Evolutionary conservation across 1,284 basidiomycete species (phyloP), one percentile per base, ranked within the genome.

Genomic region (Thelephora terrestris): DNA sequence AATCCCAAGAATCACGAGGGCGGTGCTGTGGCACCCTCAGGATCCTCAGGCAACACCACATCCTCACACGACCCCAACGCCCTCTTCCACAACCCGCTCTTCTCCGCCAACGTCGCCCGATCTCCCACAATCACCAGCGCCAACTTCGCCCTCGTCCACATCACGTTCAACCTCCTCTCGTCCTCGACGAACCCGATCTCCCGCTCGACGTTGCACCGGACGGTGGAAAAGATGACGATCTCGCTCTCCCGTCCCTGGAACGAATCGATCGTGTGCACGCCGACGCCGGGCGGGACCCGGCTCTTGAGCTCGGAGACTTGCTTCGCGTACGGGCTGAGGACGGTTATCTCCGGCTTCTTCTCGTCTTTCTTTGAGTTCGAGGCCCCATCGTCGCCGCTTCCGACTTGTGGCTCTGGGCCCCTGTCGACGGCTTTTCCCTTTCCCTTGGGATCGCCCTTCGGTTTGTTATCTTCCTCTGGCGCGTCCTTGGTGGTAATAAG

Each of bases 171-270:
- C 53, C 83, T 61, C 38, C 82, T 64, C 39, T 67, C 69, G 58
- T 86, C 82, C 25, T 81, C 80, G 18, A 89, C 66, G 57, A 89
- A 90, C 7, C 85, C 85, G 52, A 83, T 78, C 51, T 78, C 77
- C 4, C 68, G 68, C 32, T 67, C 65, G 14, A 54, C 65, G 55
- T 86, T 85, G 52, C 75, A 77, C 9, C 85, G 71, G 14, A 88
- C 84, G 2, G 80, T 79, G 0, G 80, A 79, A 56, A 87, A 82
- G 39, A 90, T 70, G 50, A 88, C 73, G 27, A 85, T 70, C 47
- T 82, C 79, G 57, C 79, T 80, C 59, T 89, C 85, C 35, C 84
- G 69, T 2, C 86, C 85, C 59, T 89, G 85, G 59, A 86, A 89
- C 0, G 80, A 79, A 55, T 86, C 83, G 50, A 86, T 75, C 0